These are phyloP conservation scores for Fusarium piperis DNA, from an alignment of 2,329 filamentous ascomycete species.

Conservation along the genomic window DNA sequence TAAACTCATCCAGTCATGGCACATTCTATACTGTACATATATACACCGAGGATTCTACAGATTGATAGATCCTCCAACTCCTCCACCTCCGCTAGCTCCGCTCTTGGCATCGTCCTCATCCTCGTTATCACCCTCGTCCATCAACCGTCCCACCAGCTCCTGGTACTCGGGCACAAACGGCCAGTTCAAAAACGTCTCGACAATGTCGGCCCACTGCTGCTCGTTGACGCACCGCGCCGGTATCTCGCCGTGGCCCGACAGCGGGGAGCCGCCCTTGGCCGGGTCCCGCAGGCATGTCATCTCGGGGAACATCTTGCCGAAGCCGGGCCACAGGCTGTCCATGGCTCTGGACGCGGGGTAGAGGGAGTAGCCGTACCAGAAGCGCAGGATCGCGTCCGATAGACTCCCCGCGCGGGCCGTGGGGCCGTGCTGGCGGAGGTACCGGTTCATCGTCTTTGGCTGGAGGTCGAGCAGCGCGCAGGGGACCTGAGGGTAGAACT, in stretches of 20 bases:
- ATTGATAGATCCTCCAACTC: neutral
- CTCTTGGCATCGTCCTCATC: slow-evolving; percentile 41
- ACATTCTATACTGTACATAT: neutral
- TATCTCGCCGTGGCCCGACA: slow-evolving; percentile 53
- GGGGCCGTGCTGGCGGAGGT: slow-evolving; percentile 58
- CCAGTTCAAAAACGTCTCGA: slow-evolving; percentile 72
- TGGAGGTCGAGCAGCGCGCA: slow-evolving; percentile 73
- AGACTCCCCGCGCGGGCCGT: slow-evolving; percentile 57
- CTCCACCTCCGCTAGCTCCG: slow-evolving; percentile 15
- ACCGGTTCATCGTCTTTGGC: slow-evolving; percentile 62
- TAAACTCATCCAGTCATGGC: neutral
- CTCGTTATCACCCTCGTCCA: slow-evolving; percentile 43
- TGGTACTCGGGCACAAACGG: slow-evolving; percentile 66
- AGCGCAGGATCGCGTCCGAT: slow-evolving; percentile 59
- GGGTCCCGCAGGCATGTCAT: slow-evolving; percentile 62
- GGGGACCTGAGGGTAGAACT: slow-evolving; percentile 72
- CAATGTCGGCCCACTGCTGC: slow-evolving; percentile 65
- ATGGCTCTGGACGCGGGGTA: slow-evolving; percentile 57
- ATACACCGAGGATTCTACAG: neutral
- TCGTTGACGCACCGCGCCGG: slow-evolving; percentile 60
- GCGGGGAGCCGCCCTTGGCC: slow-evolving; percentile 55
- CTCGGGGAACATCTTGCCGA: slow-evolving; percentile 59
- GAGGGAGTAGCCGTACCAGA: slow-evolving; percentile 56
- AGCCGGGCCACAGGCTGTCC: slow-evolving; percentile 67
- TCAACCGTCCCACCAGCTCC: slow-evolving; percentile 57